phyloP scores from a whole-genome alignment of 2,329 filamentous ascomycete genomes.

The Hypoxylon sp. region DNA sequence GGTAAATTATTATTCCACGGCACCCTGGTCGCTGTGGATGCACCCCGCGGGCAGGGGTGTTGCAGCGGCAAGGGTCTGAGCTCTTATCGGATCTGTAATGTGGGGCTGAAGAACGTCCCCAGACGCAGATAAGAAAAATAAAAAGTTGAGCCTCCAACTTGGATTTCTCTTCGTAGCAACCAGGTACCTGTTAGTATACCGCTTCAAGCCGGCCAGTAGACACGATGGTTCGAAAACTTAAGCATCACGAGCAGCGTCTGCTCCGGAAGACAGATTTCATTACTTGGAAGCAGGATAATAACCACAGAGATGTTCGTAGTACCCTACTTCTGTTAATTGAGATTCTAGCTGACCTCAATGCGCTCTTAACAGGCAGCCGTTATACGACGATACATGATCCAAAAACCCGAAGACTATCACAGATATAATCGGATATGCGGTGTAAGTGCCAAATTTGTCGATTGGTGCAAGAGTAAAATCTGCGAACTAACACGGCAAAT shows the following conservation, averaged over 20 bases:
- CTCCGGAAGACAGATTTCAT: constrained; percentile 94
- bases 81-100: constrained; percentile 41
- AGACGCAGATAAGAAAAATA: constrained; percentile 39
- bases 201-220: constrained; percentile 13
- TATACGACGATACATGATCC: constrained; percentile 89
- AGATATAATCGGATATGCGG: constrained; percentile 74
- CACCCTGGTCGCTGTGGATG: constrained; percentile 10
- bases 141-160: constrained; percentile 38
- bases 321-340: not conserved
- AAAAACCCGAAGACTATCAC: constrained; percentile 88
- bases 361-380: constrained; percentile 62
- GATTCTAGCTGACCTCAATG: constrained; percentile 21
- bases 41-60: constrained; percentile 19
- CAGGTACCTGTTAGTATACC: not conserved
- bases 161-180: constrained; percentile 11
- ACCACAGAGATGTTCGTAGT: constrained; percentile 80
- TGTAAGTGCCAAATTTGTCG: constrained; percentile 59
- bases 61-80: constrained; percentile 23
- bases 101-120: constrained; percentile 16
- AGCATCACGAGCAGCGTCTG: constrained; percentile 97
- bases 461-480: not conserved
- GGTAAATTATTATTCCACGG: constrained; percentile 38
- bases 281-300: constrained; percentile 89
- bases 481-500: constrained; percentile 26
- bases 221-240: constrained; percentile 93